Conservation (phyloP, 2,329 filamentous ascomycete genomes). For the Neoscytalidium dimidiatum region DNA sequence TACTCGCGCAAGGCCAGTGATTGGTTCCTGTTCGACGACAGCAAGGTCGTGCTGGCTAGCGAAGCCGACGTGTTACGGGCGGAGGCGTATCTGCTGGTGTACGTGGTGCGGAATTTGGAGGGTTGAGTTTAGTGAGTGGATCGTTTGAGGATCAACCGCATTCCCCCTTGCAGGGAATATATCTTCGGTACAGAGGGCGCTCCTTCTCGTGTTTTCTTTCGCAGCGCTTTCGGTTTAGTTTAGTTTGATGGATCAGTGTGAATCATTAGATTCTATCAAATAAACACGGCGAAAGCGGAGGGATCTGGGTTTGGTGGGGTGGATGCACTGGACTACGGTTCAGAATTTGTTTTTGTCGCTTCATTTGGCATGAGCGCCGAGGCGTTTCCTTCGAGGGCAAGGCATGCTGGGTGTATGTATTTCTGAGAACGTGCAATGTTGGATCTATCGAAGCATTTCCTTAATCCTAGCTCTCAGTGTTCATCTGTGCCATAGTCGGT, state of each 20-base stretch:
- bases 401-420: background rate
- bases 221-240: background rate
- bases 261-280: background rate
- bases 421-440: too few species aligned
- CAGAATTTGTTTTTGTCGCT: background rate
- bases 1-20: constrained; percentile 81
- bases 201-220: background rate
- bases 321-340: background rate
- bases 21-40: constrained; percentile 97
- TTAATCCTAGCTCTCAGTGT: too few species aligned
- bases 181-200: too few species aligned
- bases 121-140: too few species aligned
- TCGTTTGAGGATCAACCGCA: too few species aligned
- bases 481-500: too few species aligned
- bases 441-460: too few species aligned
- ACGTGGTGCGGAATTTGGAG: constrained; percentile 45
- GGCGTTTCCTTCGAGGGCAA: background rate
- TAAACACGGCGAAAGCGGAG: background rate
- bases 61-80: constrained; percentile 83
- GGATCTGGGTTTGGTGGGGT: background rate
- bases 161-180: too few species aligned
- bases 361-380: background rate
- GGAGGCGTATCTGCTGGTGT: constrained; percentile 90
- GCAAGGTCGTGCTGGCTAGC: constrained; percentile 81
- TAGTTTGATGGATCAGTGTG: background rate